Evolutionary conservation across 176 grass and related monocot species (phyloP), one percentile per base, ranked within the genome.

Genomic region (Lolium perenne): DNA sequence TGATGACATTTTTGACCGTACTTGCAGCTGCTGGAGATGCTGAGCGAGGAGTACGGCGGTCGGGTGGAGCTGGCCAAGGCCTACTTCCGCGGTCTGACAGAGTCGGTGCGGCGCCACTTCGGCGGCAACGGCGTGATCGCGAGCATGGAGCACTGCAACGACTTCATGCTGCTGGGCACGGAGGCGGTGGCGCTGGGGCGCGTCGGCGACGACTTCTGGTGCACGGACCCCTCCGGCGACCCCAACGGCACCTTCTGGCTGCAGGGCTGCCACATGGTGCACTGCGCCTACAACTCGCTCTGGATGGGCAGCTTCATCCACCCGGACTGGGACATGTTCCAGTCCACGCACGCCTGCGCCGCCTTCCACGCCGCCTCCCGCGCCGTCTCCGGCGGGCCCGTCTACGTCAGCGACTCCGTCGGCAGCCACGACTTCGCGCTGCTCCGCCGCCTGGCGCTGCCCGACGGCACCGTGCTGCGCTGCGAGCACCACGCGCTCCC

Each of bases 241-340:
- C 97, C 94, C 35, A 92, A 94, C 85, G 92, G 94, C 81, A 92
- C 94, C 20, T 96, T 94, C 83, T 99, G 97, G 92, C 82, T 96
- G 68, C 97, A 99, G 71, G 97, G 97, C 8, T 99, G 97, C 92
- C 94, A 96, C 94, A 99, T 99, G 97, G 97, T 99, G 79, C 93
- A 96, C 92, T 99, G 97, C 77, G 91, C 97, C 17, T 99, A 94
- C 94, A 99, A 96, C 88, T 90, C 86, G 7, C 82, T 99, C n/a
- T 99, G 97, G 97, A 99, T 99, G 94, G 97, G 94, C 62, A 85
- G 77, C 74, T 99, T 99, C 84, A 99, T 99, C 82, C 97, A 94
- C 77, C 97, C 97, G 0, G 97, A 98, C 58, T 98, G 97, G 97
- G 97, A 98, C 97, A 98, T 98, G 97, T 98, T 98, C 94, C 97